These are phyloP conservation scores for Cercospora canescens DNA, from an alignment of 2,329 filamentous ascomycete genomes.

Conservation along the genomic window DNA sequence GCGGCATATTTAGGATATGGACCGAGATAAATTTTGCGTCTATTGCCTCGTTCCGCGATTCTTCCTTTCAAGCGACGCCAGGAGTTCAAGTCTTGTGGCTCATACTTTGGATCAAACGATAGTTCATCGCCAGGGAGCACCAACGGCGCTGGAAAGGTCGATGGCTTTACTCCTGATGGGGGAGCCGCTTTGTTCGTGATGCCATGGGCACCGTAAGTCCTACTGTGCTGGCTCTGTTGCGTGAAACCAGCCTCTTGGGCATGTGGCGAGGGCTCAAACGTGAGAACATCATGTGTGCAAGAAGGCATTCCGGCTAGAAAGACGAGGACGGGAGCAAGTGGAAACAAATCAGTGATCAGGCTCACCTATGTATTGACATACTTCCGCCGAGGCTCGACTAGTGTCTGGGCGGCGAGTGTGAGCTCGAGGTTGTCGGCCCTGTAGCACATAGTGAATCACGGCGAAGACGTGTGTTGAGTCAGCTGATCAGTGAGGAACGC, in stretches of 20 bases:
- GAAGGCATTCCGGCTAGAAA: background rate
- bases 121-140: constrained; percentile 62
- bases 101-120: constrained; percentile 52
- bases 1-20: constrained; percentile 44
- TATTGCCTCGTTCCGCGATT: constrained; percentile 41
- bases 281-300: constrained; percentile 16
- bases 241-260: constrained; percentile 39
- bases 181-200: constrained; percentile 3
- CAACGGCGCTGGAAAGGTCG: constrained; percentile 58
- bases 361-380: background rate
- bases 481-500: background rate
- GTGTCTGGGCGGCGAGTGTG: background rate
- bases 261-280: constrained; percentile 36
- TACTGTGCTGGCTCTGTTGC: constrained; percentile 32
- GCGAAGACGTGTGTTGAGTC: background rate
- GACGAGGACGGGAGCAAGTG: background rate
- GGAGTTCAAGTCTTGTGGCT: constrained; percentile 53
- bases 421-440: background rate
- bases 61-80: constrained; percentile 56
- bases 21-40: constrained; percentile 58
- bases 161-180: constrained; percentile 11
- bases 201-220: background rate
- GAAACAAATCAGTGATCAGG: too few species aligned
- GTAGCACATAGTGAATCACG: background rate
- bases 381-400: background rate